These are phyloP conservation scores for Penicillium sp. DNA, from an alignment of 2,329 filamentous ascomycete genomes.

Conservation along the genomic window DNA sequence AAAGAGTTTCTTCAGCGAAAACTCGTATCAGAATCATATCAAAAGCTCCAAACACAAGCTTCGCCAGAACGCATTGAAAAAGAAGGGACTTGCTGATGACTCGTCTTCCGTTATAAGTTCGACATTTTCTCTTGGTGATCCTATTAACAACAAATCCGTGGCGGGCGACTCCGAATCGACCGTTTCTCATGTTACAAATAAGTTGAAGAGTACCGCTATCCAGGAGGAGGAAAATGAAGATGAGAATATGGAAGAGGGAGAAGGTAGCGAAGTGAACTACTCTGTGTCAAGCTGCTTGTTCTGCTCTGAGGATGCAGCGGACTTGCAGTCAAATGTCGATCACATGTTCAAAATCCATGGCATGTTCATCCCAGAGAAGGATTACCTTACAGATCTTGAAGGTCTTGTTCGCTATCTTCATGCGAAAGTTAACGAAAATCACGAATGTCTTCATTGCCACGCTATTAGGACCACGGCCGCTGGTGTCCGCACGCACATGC, in stretches of 20 bases:
- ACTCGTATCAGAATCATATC: constrained; percentile 90
- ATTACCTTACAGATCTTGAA: constrained; percentile 76
- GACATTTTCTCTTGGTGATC: constrained; percentile 85
- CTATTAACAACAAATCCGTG: constrained; percentile 48
- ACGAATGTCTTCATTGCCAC: constrained; percentile 85
- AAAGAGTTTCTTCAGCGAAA: constrained; percentile 94
- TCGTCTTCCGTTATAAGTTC: constrained; percentile 82
- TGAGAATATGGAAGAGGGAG: constrained; percentile 33
- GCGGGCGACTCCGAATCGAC: constrained; percentile 48
- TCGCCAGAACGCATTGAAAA: constrained; percentile 54
- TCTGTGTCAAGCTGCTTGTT: constrained; percentile 69
- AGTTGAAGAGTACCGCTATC: constrained; percentile 63
- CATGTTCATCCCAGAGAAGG: constrained; percentile 90
- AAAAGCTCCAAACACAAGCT: constrained; percentile 84
- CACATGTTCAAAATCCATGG: constrained; percentile 94
- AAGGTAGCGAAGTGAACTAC: constrained; percentile 39
- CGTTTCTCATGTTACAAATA: constrained; percentile 72
- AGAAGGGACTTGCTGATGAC: constrained; percentile 55
- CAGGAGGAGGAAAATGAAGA: constrained; percentile 44
- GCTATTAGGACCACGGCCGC: constrained; percentile 74
- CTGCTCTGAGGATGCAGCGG: constrained; percentile 82
- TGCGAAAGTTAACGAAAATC: constrained; percentile 71
- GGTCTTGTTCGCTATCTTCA: constrained; percentile 76
- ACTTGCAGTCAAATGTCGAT: constrained; percentile 67
- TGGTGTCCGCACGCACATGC: constrained; percentile 93